Conservation (phyloP, 1,284 basidiomycete species). For the Marasmius tenuissimus region DNA sequence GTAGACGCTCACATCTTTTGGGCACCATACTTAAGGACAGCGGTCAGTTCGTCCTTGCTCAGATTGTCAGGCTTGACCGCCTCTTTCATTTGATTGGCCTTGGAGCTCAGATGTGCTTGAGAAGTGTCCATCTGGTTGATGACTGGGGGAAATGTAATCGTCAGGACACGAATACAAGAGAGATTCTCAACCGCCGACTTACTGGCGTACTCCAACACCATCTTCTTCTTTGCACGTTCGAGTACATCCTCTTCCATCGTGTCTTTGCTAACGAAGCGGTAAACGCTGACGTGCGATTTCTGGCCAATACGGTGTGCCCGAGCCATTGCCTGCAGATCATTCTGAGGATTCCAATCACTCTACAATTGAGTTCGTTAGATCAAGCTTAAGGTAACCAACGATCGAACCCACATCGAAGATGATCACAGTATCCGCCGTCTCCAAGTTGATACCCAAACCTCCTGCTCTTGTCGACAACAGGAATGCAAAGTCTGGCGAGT, state of each 20-base stretch:
- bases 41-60: conserved; percentile 96
- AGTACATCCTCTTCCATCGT: conserved; percentile 99
- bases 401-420: conserved; percentile 87
- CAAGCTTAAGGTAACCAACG: neutral
- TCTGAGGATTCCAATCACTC: conserved; percentile 97
- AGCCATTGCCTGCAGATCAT: conserved; percentile 99
- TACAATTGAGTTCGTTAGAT: conserved; percentile 26
- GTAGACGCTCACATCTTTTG: conserved; percentile 81
- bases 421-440: conserved; percentile 98
- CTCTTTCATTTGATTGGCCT: conserved; percentile 66
- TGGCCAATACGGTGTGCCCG: conserved; percentile 96
- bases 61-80: conserved; percentile 82
- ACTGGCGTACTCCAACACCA: conserved; percentile 99
- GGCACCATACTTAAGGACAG: conserved; percentile 99
- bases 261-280: conserved; percentile 97
- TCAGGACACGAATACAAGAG: conserved; percentile 8
- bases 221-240: conserved; percentile 98
- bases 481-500: conserved; percentile 96
- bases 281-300: conserved; percentile 98
- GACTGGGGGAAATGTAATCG: conserved; percentile 49
- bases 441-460: conserved; percentile 97
- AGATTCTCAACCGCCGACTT: conserved; percentile 35
- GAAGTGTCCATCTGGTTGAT: conserved; percentile 99
- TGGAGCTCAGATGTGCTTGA: conserved; percentile 91
- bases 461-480: conserved; percentile 96